Evolutionary conservation across 768 basidiomycete species (phyloP).

Genomic region (Phlebiopsis flavidoalba): DNA sequence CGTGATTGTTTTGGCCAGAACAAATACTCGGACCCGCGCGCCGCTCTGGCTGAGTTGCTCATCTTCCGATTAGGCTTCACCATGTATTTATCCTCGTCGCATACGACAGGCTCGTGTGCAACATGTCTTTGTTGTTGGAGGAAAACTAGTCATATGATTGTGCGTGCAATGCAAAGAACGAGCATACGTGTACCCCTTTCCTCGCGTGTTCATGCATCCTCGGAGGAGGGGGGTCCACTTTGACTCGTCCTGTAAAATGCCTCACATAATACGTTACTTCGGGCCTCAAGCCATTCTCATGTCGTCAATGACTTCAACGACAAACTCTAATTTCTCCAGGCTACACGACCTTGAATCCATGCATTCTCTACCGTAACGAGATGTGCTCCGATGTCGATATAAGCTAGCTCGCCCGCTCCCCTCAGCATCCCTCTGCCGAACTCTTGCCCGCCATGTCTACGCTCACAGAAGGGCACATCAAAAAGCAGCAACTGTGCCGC

Average conservation of each 20-base stretch:
- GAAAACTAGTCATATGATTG: too few species aligned
- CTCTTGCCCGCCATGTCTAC: conserved; percentile 5
- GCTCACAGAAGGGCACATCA: too few species aligned
- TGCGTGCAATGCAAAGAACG: neutral
- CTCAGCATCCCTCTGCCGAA: neutral
- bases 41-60: neutral
- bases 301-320: conserved; percentile 5
- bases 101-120: neutral
- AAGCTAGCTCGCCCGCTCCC: neutral
- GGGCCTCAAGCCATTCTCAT: neutral
- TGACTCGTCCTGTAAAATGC: neutral
- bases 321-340: conserved; percentile 9
- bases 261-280: neutral
- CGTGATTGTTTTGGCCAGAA: conserved; percentile 8
- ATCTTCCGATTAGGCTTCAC: conserved; percentile 22
- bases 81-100: conserved; percentile 20
- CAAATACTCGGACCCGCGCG: conserved; percentile 2
- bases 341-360: too few species aligned
- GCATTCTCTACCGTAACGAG: neutral
- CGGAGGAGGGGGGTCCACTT: conserved; percentile 2
- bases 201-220: conserved; percentile 1
- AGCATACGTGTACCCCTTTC: conserved; percentile 5
- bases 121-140: too few species aligned
- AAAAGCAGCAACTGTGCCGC: too few species aligned
- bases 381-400: conserved; percentile 3